Evolutionary conservation across 139 green algal species (phyloP).

Genomic region (Diplosphaera chodatii): DNA sequence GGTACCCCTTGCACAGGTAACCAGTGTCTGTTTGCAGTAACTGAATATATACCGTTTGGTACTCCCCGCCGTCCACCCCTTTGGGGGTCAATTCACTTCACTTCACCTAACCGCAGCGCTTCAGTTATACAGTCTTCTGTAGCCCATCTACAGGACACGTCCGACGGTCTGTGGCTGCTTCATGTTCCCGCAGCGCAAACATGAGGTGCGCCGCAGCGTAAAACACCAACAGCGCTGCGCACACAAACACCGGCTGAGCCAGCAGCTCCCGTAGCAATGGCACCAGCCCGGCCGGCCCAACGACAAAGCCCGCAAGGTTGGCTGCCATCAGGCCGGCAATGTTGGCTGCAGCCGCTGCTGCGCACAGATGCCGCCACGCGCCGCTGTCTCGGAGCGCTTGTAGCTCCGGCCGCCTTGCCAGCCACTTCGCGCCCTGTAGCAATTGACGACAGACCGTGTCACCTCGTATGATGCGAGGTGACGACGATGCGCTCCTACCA

Average conservation of each 20-base stretch:
- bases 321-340: constrained; percentile 69
- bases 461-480: too few relatives aligned
- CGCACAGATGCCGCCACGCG: constrained; percentile 36
- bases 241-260: constrained; percentile 25
- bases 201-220: constrained; percentile 72
- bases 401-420: background rate
- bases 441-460: too few relatives aligned
- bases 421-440: constrained; percentile 7
- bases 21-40: too few relatives aligned
- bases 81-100: too few relatives aligned
- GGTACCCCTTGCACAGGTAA: too few relatives aligned
- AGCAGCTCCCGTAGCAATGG: constrained; percentile 37
- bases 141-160: background rate
- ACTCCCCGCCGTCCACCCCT: too few relatives aligned
- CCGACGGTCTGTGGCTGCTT: constrained; percentile 1
- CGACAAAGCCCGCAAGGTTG: constrained; percentile 79
- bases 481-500: too few relatives aligned
- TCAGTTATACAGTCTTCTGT: background rate
- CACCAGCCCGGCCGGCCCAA: constrained; percentile 27
- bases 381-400: background rate
- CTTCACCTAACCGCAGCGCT: too few relatives aligned
- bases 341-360: constrained; percentile 43
- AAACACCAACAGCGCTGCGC: constrained; percentile 38
- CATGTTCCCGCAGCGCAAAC: constrained; percentile 50
- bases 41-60: too few relatives aligned